Evolutionary conservation across 768 basidiomycete species (phyloP).

Genomic region (Pleurotus eryngii): DNA sequence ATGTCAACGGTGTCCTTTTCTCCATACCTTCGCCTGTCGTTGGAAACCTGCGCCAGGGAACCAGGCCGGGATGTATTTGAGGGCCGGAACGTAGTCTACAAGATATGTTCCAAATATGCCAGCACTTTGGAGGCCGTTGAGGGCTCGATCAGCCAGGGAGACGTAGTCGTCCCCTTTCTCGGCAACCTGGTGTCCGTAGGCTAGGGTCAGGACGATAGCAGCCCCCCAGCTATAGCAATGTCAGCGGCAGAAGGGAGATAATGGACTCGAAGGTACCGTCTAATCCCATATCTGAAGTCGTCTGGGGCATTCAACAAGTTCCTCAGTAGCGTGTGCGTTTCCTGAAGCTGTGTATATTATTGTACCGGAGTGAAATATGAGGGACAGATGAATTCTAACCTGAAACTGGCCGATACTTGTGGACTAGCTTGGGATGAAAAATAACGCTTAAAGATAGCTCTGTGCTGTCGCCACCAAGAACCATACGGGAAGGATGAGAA

Average conservation of each 20-base stretch:
- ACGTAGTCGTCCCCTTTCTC: constrained; percentile 38
- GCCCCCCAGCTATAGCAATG: constrained; percentile 26
- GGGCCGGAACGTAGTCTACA: constrained; percentile 27
- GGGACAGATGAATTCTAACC: constrained; percentile 8
- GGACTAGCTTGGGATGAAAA: constrained; percentile 28
- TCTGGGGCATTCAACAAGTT: constrained; percentile 33
- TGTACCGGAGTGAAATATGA: constrained; percentile 14
- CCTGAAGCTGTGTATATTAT: constrained; percentile 20
- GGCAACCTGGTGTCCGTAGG: constrained; percentile 35
- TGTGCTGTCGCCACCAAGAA: constrained; percentile 30
- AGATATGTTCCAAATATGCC: constrained; percentile 42
- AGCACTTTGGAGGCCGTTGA: constrained; percentile 31
- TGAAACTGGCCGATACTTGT: constrained; percentile 25
- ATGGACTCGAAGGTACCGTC: constrained; percentile 21
- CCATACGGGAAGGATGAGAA: constrained; percentile 39
- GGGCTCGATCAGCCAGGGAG: constrained; percentile 34
- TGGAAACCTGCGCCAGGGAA: constrained; percentile 40
- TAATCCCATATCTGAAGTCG: constrained; percentile 32
- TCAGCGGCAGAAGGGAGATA: neutral
- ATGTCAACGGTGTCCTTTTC: constrained; percentile 28
- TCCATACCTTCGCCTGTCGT: constrained; percentile 35
- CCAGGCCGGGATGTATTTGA: constrained; percentile 41
- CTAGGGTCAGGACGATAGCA: constrained; percentile 36
- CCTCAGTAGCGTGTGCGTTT: constrained; percentile 34
- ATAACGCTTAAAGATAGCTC: constrained; percentile 34